Evolutionary conservation across 495 filamentous ascomycete genomes (phyloP).

Genomic region (Podospora tetraspora): DNA sequence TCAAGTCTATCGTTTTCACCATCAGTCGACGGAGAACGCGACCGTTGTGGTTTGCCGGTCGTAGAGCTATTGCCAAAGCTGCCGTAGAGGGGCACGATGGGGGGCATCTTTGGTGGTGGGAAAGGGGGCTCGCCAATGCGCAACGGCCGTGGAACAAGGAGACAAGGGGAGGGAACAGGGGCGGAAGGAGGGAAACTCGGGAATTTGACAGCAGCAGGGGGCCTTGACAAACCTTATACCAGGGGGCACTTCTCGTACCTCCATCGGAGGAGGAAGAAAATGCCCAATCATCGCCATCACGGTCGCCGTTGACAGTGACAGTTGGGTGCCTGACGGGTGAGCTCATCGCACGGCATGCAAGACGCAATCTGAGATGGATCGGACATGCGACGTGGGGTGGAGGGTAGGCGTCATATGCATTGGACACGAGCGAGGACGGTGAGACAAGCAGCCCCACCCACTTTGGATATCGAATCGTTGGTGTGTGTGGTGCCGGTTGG

Average conservation of each 20-base stretch:
- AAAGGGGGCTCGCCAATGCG: neutral
- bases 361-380: slow-evolving; percentile 18
- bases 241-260: neutral
- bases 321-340: neutral
- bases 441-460: slow-evolving; percentile 4
- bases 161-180: neutral
- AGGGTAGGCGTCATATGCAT: slow-evolving; percentile 16
- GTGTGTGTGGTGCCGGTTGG: neutral
- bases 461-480: no score
- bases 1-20: slow-evolving; percentile 13
- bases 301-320: neutral
- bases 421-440: slow-evolving; percentile 4
- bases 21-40: slow-evolving; percentile 4
- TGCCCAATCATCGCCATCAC: slow-evolving; percentile 5
- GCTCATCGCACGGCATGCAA: slow-evolving; percentile 16
- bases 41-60: neutral
- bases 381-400: slow-evolving; percentile 5
- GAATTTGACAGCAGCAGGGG: neutral
- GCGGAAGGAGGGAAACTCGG: neutral
- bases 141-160: neutral
- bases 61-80: slow-evolving; percentile 17
- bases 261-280: neutral
- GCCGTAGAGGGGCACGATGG: slow-evolving; percentile 13
- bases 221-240: slow-evolving; percentile 11
- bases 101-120: slow-evolving; percentile 11